Evolutionary conservation across 805 yeast genomes (phyloP).

Genomic region (Starmera dryadoides): DNA sequence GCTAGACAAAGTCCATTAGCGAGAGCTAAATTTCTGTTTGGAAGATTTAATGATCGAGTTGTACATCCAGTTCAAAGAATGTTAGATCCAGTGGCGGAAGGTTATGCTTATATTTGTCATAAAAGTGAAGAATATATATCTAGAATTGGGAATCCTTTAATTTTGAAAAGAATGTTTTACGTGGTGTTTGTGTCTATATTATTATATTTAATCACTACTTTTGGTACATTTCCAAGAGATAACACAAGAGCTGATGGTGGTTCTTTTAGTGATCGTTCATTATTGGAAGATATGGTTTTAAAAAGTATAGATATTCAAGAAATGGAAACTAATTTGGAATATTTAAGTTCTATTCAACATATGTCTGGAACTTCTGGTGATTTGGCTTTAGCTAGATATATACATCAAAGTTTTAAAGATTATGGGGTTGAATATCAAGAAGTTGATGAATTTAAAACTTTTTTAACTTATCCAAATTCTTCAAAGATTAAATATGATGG

Average conservation of each 20-base stretch:
- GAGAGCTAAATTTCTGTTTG: background rate
- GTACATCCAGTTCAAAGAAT: slow-evolving; percentile 32
- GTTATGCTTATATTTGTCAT: slow-evolving; percentile 24
- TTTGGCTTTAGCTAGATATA: slow-evolving; percentile 57
- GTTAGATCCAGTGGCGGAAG: slow-evolving; percentile 40
- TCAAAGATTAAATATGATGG: slow-evolving; percentile 20
- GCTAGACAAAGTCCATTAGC: slow-evolving; percentile 8
- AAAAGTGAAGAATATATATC: slow-evolving; percentile 52
- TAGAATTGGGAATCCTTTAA: slow-evolving; percentile 78
- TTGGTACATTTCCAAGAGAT: slow-evolving; percentile 45
- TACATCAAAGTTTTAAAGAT: slow-evolving; percentile 49
- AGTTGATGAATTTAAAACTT: slow-evolving; percentile 44
- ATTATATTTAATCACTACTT: slow-evolving; percentile 49
- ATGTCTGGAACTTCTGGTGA: slow-evolving; percentile 87
- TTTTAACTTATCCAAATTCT: slow-evolving; percentile 57
- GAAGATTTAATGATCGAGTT: slow-evolving; percentile 22
- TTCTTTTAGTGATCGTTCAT: slow-evolving; percentile 54
- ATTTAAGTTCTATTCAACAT: slow-evolving; percentile 77
- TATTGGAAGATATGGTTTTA: slow-evolving; percentile 41
- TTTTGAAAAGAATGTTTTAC: slow-evolving; percentile 70
- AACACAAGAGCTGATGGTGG: slow-evolving; percentile 36
- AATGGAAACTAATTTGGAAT: slow-evolving; percentile 61
- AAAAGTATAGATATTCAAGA: slow-evolving; percentile 46
- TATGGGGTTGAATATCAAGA: slow-evolving; percentile 49
- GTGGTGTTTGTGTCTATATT: slow-evolving; percentile 56